Evolutionary conservation across 1,139 yeast species (phyloP).

Genomic region (Schizosaccharomyces versatilis): DNA sequence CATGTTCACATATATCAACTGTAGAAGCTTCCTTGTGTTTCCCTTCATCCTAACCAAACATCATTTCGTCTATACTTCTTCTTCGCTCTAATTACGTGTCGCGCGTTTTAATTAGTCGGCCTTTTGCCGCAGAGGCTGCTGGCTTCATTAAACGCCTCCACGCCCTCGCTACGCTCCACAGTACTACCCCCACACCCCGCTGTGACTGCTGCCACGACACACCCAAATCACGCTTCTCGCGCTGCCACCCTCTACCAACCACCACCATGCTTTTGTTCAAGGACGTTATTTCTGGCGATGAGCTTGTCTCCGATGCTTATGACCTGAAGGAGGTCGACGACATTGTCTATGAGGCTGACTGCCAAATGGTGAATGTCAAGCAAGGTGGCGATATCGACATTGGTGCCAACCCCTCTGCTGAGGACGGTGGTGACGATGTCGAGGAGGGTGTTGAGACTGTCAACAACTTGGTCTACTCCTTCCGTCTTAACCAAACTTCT

Average conservation of each 20-base stretch:
- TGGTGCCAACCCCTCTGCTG: conserved; percentile 99
- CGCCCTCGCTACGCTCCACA: too few relatives aligned
- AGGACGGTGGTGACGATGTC: conserved; percentile 50
- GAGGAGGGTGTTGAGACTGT: conserved; percentile 77
- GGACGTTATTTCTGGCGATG: conserved; percentile 86
- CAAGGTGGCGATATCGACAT: conserved; percentile 79
- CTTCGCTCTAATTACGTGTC: too few relatives aligned
- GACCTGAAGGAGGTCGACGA: conserved; percentile 67
- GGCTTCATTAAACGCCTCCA: too few relatives aligned
- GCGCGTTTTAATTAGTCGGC: too few relatives aligned
- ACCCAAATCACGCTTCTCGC: too few relatives aligned
- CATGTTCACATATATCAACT: too few relatives aligned
- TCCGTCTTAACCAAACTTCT: conserved; percentile 86
- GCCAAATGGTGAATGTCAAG: conserved; percentile 70
- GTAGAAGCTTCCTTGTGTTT: too few relatives aligned
- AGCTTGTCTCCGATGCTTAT: conserved; percentile 91
- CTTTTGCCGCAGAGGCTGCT: too few relatives aligned
- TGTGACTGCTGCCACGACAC: background rate
- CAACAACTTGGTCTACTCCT: conserved; percentile 94
- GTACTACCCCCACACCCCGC: background rate
- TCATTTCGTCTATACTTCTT: too few relatives aligned
- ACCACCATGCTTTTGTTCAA: conserved; percentile 14
- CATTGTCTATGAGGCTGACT: conserved; percentile 90
- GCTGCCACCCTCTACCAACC: background rate
- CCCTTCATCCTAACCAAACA: too few relatives aligned